These are phyloP conservation scores for Przewalskia tangutica DNA, from an alignment of 257 asterid genomes.

Conservation along the genomic window DNA sequence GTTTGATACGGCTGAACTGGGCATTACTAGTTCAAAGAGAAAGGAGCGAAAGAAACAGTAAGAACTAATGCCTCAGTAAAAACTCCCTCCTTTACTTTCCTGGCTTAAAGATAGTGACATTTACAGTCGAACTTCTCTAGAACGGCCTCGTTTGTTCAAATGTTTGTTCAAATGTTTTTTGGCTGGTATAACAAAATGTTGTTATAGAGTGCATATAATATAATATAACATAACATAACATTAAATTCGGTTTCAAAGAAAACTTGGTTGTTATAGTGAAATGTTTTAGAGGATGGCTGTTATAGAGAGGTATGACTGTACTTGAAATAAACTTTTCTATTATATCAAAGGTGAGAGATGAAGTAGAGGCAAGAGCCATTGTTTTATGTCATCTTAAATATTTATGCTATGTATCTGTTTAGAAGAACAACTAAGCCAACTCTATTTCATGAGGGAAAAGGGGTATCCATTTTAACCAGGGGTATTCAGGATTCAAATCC, in stretches of 20 bases:
- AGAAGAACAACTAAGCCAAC: neutral
- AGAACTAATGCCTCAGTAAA: conserved; percentile 11
- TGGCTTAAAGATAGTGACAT: neutral
- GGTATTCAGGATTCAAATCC: neutral
- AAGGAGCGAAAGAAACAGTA: conserved; percentile 86
- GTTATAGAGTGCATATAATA: no score
- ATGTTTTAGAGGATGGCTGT: no score
- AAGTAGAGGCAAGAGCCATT: neutral
- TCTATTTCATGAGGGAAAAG: neutral
- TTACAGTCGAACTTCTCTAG: neutral
- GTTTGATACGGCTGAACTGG: conserved; percentile 37
- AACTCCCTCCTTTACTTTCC: neutral
- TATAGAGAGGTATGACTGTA: no score
- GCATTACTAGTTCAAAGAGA: conserved; percentile 41
- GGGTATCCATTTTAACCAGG: neutral
- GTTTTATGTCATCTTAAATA: neutral
- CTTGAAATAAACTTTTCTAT: neutral
- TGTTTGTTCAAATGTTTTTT: no score
- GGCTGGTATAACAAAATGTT: no score
- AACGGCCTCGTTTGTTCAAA: no score
- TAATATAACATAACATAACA: no score
- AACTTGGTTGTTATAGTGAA: no score
- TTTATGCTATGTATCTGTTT: neutral
- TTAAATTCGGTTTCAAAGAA: no score
- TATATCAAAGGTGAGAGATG: no score